Evolutionary conservation across 441 rosid genomes (phyloP), one percentile per base, ranked within the genome.

Genomic region (Populus hybrid): DNA sequence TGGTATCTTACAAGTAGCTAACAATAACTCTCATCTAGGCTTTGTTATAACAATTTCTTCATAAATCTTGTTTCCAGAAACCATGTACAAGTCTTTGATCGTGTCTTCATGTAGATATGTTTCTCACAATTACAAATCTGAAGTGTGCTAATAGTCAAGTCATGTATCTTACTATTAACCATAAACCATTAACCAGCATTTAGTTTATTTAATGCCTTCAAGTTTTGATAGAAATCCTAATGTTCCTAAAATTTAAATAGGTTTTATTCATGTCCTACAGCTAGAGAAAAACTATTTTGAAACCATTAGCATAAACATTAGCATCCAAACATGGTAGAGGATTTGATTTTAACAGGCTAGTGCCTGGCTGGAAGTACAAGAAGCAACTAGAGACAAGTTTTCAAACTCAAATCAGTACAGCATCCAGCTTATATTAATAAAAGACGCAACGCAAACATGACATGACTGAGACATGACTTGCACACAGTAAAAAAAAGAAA

Each of bases 301-400:
- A 70, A 65, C 59, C 26, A 67, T 57, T 26, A 50, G 50, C 69
- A 64, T 70, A 70, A 65, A 50, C 26, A 72, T 53, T 26, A 50
- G 35, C 69, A 64, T 70, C 35, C 14, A 28, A 71, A 71, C 46
- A 8, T 23, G 40, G 3, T 4, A 36, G 10, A 26, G 32, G 35
- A 40, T 20, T 21, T 66, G 10, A 12, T 63, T 77, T 63, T 38
- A 10, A 23, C 10, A 18, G 32, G 36, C 26, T 70, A 1, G 10
- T 8, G 12, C 32, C 16, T 28, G 61, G 35, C 36, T 6, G 36
- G 36, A 75, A 69, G 35, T 53, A 68, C 6, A 1, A 34, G 50
- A 69, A 69, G 73, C 66, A 72, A 23, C 59, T 7, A 32, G 73
- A 32, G 30, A 32, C 65, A 76, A 68, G 12, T 10, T 20, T 77